A percentile compares a stretch with the other conserved stretches of the same genome.
phyloP scores from a whole-genome alignment of 306 rosid genomes.

The Corylus americana region DNA sequence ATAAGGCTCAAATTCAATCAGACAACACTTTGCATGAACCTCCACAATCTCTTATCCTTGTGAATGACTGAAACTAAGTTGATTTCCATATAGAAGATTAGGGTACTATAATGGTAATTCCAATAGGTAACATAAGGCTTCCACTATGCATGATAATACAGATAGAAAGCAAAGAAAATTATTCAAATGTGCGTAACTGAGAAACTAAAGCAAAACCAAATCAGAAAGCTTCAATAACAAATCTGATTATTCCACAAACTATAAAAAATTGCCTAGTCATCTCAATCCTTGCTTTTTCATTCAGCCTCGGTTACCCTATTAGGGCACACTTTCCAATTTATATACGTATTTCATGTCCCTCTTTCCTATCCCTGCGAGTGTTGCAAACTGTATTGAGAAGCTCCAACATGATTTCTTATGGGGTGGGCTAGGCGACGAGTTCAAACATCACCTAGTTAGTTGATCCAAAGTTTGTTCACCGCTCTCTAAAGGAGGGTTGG shows the following conservation, averaged over 20 bases:
- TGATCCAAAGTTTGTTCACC: no score
- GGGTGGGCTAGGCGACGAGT: no score
- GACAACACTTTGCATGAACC: not conserved
- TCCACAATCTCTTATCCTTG: not conserved
- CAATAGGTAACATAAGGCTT: not conserved
- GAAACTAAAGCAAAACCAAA: not conserved
- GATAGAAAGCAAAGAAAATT: not conserved
- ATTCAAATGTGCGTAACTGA: not conserved
- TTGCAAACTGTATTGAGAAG: no score
- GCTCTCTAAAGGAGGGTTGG: no score
- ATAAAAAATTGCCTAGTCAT: not conserved
- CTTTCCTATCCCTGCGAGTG: no score
- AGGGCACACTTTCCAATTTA: no score
- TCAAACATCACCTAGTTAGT: no score
- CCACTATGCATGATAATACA: not conserved
- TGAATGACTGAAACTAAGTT: not conserved
- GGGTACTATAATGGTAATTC: not conserved
- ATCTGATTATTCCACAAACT: not conserved
- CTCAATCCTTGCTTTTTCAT: not conserved
- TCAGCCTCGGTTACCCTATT: not conserved
- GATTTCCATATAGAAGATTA: not conserved
- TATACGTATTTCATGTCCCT: no score
- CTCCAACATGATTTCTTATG: no score
- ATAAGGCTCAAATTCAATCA: not conserved
- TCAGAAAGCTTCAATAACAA: not conserved